A percentile compares a stretch with the other conserved stretches of the same genome.
Evolutionary conservation across 495 filamentous ascomycete species (phyloP).

Genomic region (Thermothielavioides terrestris): DNA sequence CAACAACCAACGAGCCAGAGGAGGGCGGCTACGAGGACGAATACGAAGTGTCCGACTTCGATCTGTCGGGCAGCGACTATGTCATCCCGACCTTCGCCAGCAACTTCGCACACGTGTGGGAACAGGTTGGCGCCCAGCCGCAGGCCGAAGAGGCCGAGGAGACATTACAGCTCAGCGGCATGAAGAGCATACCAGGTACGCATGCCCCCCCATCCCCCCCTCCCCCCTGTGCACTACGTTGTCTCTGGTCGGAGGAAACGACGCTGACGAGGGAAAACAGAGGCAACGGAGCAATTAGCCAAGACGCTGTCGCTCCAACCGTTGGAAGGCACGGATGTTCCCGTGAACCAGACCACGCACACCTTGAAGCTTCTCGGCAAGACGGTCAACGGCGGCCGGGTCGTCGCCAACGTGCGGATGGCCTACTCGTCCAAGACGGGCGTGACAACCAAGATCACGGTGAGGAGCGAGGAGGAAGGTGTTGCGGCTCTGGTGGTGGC

Average conservation of each 20-base stretch:
- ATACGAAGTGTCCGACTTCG: slow-evolving; percentile 92
- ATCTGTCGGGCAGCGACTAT: slow-evolving; percentile 86
- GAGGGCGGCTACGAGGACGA: slow-evolving; percentile 92
- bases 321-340: slow-evolving; percentile 85
- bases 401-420: slow-evolving; percentile 85
- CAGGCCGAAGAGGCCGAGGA: slow-evolving; percentile 85
- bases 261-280: slow-evolving; percentile 46
- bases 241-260: background rate
- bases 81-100: slow-evolving; percentile 86
- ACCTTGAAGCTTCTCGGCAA: slow-evolving; percentile 93
- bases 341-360: slow-evolving; percentile 80
- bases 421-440: slow-evolving; percentile 85
- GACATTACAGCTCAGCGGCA: slow-evolving; percentile 78
- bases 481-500: slow-evolving; percentile 77
- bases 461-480: slow-evolving; percentile 84
- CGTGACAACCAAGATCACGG: slow-evolving; percentile 88
- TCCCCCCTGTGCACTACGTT: too few relatives aligned
- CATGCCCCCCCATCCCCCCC: slow-evolving; percentile 6
- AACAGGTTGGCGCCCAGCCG: slow-evolving; percentile 79
- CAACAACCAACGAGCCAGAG: slow-evolving; percentile 86
- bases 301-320: slow-evolving; percentile 85
- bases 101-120: slow-evolving; percentile 96
- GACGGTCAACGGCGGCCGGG: slow-evolving; percentile 83
- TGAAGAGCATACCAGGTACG: slow-evolving; percentile 90
- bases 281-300: slow-evolving; percentile 86